Base-by-base conservation (phyloP, 2,329 filamentous ascomycete genomes). In the Aspergillus floridensis region DNA sequence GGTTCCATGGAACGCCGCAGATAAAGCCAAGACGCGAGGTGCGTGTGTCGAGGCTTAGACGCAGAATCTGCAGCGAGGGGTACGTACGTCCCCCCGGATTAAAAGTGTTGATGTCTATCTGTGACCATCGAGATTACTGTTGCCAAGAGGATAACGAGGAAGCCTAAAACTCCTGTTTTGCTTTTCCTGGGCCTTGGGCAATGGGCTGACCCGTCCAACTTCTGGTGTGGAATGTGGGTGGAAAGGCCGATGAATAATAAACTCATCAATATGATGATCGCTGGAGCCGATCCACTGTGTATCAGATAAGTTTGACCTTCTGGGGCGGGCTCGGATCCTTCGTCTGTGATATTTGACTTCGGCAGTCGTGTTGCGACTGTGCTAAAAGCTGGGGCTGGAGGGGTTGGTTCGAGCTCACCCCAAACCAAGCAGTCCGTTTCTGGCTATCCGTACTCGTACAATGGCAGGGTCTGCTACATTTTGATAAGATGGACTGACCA, bases 101-200 rank as follows among this genome's bases (percentile, higher is more conserved):
- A 2, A 5, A 35, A 35, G n/a, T 35, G 32, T 4, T 35, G 32
- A 35, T 35, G 32, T 35, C 32, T 35, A 35, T 35, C 14, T 35
- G 32, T 16, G 32, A 12, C 32, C 14, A 2, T 35, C 0, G 38
- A 44, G 16, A 44, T 44, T 19, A 19, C 7, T 24, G 35, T 12
- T 52, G 56, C 59, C 59, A 60, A 60, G 59, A 32, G 16, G 47
- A 38, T 32, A 60, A 60, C 58, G 38, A 48, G 50, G 59, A 49
- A 56, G 59, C 59, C 59, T 60, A 60, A 41, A 44, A 44, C 38
- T 44, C 16, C 38, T 44, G 5, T 44, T 44, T 44, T 19, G 14
- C 6, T 44, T 44, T 19, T 44, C 16, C 16, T 44, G 24, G 26
- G 19, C 55, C 31, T 26, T 51, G 47, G 48, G 19, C 44, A 48